Base-by-base conservation (phyloP, 1,139 yeast species). In the Taphrina deformans region DNA sequence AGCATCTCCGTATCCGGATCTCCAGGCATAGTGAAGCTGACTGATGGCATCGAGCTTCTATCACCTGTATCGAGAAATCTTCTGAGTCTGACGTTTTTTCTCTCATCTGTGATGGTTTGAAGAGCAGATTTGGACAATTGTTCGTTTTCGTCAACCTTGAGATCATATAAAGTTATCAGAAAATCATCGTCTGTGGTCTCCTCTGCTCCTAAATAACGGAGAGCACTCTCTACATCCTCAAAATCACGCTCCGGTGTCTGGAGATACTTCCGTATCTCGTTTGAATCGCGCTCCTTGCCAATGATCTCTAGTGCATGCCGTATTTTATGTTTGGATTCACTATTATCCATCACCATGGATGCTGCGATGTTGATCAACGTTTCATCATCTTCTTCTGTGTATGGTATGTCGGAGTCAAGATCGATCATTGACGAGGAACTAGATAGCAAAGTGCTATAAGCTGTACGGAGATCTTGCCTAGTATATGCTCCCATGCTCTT, bases 121-220 rank as follows among this genome's bases (percentile, higher is more conserved):
- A 65, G 27, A 14, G 67, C 67, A 16, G 63, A 55, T 7, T 41
- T 31, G n/a, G 67, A 55, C 35, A 58, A 27, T 14, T 21, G 48
- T 21, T 44, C 56, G 41, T 76, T 72, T 65, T 87, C 92, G 59
- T 82, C 83, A 1, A 80, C 73, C 69, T 85, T 85, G 62, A 85
- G 79, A 66, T 86, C 85, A 70, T 82, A 86, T 0, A 92, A 92
- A 1, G 95, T 86, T 44, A 86, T 79, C 3, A 88, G 82, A 62
- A 88, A 84, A 68, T 88, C 95, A 71, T 87, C 93, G 72, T 87
- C 95, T 2, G 89, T 86, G 5, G 83, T 79, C 41, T 82, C 84
- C 69, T 83, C 86, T 26, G 87, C 82, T 16, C 84, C 86, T 56
- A 90, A 75, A 16, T 82, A 80, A 0, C 79, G 80, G 69, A 87